Evolutionary conservation across 2,329 filamentous ascomycete species (phyloP).

Genomic region (Stachybotrys echinatus): DNA sequence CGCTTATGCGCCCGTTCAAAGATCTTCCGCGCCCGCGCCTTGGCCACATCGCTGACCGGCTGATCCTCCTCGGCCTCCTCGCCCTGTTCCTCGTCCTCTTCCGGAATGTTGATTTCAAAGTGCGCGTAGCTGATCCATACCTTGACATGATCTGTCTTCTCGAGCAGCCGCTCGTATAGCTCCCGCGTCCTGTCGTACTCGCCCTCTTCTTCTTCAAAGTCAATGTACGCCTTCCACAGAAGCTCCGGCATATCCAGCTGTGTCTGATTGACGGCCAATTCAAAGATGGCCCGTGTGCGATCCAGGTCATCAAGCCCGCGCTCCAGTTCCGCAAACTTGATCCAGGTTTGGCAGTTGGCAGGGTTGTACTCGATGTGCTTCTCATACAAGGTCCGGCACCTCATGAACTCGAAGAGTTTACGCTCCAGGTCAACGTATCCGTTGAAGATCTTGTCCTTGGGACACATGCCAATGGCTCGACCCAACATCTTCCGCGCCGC

Average conservation of each 20-base stretch:
- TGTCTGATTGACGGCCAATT: constrained; percentile 78
- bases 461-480: constrained; percentile 85
- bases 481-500: constrained; percentile 84
- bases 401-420: constrained; percentile 87
- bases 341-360: constrained; percentile 89
- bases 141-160: constrained; percentile 98
- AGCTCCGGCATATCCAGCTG: constrained; percentile 95
- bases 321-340: constrained; percentile 91
- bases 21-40: constrained; percentile 71
- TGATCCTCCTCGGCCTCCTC: constrained; percentile 58
- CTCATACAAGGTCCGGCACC: constrained; percentile 86
- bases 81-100: constrained; percentile 52
- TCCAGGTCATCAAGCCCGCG: constrained; percentile 86
- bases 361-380: constrained; percentile 93
- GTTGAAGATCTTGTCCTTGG: constrained; percentile 92
- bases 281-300: constrained; percentile 83
- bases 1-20: constrained; percentile 81
- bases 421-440: constrained; percentile 91
- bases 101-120: constrained; percentile 92
- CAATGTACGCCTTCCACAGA: constrained; percentile 96
- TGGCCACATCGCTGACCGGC: constrained; percentile 76
- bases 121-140: constrained; percentile 99
- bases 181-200: constrained; percentile 78
- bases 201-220: constrained; percentile 94
- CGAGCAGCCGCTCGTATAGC: constrained; percentile 83